Base-by-base conservation (phyloP, 78 protist species). In the Anaeramoeba flamelloides region DNA sequence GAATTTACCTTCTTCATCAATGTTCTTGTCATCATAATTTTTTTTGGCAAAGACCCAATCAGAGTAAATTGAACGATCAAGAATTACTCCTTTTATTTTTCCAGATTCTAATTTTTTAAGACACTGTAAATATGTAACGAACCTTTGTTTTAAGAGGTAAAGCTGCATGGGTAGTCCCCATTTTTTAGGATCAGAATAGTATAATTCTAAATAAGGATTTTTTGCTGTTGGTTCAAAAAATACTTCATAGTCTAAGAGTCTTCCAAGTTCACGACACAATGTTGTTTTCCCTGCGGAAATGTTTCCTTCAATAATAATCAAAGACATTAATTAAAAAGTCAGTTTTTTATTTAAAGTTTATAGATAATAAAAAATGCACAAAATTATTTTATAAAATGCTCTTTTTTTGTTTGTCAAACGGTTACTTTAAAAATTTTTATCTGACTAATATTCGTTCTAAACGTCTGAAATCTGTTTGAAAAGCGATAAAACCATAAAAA, bases 41-140 rank as follows among this genome's bases (percentile, higher is more conserved):
- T 86, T 84, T 64, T 86, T 83, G 38, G 92, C 92, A 79, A 89
- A 89, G 32, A 89, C 92, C 77, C 79, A 81, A 53, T 89, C 92
- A 75, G 87, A 82, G 65, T 82, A 89, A 1, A 89, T 86, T 4
- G 88, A 84, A n/a, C 92, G 80, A 84, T 89, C 92, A n/a, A 89
- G 84, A 33, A 89, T 82, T 1, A 89, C 92, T 41, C 85, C 85
- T 2, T 41, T 40, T 37, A 81, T 82, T 40, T 26, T 26, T 1
- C 8, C 30, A 69, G 77, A 1, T n/a, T 38, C 76, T n/a, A 74
- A 81, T n/a, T n/a, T n/a, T 33, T 33, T 2, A 1, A 89, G 33
- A 17, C 90, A 86, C 22, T 34, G 36, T 33, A 84, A 30, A 38
- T 79, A 86, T 2, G 84, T 75, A 3, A 79, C 53, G 82, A 78